A percentile compares a stretch with the other conserved stretches of the same genome.
Evolutionary conservation across 2,329 filamentous ascomycete genomes (phyloP).

Genomic region (Coleophoma eucalyptorum): DNA sequence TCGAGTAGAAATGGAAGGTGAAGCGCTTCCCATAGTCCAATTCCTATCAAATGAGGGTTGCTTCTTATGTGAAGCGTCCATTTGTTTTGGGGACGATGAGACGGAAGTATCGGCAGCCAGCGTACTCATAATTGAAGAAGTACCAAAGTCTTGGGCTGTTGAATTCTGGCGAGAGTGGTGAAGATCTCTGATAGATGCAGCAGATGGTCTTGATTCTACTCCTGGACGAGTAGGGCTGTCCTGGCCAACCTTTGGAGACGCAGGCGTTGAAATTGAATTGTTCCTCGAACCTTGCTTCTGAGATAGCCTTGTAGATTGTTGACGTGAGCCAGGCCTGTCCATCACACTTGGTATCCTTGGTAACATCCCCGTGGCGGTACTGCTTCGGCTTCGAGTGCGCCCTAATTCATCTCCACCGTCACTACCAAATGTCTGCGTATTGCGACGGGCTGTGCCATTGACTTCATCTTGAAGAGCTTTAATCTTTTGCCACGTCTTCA

Average conservation of each 20-base stretch:
- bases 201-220: slow-evolving; percentile 62
- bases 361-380: slow-evolving; percentile 18
- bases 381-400: slow-evolving; percentile 38
- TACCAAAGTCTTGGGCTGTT: slow-evolving; percentile 31
- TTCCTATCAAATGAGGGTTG: slow-evolving; percentile 67
- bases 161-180: slow-evolving; percentile 86
- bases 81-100: slow-evolving; percentile 7
- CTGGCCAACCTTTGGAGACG: slow-evolving; percentile 34
- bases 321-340: slow-evolving; percentile 19
- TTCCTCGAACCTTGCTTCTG: slow-evolving; percentile 21
- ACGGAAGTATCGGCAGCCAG: slow-evolving; percentile 29
- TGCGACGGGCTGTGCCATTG: slow-evolving; percentile 50
- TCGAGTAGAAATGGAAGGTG: slow-evolving; percentile 19
- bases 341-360: slow-evolving; percentile 24
- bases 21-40: slow-evolving; percentile 57
- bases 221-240: slow-evolving; percentile 31
- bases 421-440: slow-evolving; percentile 53
- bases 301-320: slow-evolving; percentile 19
- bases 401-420: slow-evolving; percentile 52
- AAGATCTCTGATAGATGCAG: slow-evolving; percentile 76
- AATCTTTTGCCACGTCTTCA: slow-evolving; percentile 97
- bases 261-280: slow-evolving; percentile 37
- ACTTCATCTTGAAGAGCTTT: slow-evolving; percentile 88
- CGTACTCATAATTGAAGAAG: slow-evolving; percentile 38
- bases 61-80: slow-evolving; percentile 49